Evolutionary conservation across 1,284 basidiomycete species (phyloP), one percentile per base, ranked within the genome.

Genomic region (Takashimella tepidaria): DNA sequence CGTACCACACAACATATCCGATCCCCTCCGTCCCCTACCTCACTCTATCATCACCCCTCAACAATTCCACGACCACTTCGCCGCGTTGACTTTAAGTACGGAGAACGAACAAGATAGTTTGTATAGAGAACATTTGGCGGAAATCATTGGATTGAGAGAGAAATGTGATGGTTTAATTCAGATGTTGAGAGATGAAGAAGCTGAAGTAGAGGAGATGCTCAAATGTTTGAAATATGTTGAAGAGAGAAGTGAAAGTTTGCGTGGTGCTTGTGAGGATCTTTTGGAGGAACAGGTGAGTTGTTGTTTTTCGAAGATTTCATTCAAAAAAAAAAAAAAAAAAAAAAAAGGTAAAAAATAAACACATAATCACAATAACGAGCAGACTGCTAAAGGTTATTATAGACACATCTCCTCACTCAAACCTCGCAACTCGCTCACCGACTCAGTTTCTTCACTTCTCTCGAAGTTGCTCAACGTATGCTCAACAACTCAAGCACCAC

Each of bases 1-100:
- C 31, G 31, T 8, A 8, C 31, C 16, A 8, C 8, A 37, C 31
- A 16, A 16, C 31, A 16, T 16, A 16, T 37, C 57, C 49, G 76
- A 73, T 49, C 64, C 68, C 13, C 66, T 70, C 40, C 74, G 66
- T 53, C n/a, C n/a, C n/a, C n/a, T n/a, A n/a, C 68, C 64, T 0
- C n/a, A 24, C 80, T 84, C 68, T 75, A 84, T 97, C 44, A 82
- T 85, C 57, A 92, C 89, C 0, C 85, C 90, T 0, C 89, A 96
- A 65, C 89, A 93, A 63, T 95, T 96, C 74, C 90, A 92, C 67
- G 92, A 96, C 76, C 95, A 91, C 86, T 92, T 92, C 70, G 81
- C 88, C 0, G 79, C 87, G 41, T 84, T 96, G 48, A 90, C 95
- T 59, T 80, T 87, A 19, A 87, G 86, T 1, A 88, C 95, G 26